Conservation (phyloP, 768 basidiomycete genomes). For the Tephrocybe sp. region DNA sequence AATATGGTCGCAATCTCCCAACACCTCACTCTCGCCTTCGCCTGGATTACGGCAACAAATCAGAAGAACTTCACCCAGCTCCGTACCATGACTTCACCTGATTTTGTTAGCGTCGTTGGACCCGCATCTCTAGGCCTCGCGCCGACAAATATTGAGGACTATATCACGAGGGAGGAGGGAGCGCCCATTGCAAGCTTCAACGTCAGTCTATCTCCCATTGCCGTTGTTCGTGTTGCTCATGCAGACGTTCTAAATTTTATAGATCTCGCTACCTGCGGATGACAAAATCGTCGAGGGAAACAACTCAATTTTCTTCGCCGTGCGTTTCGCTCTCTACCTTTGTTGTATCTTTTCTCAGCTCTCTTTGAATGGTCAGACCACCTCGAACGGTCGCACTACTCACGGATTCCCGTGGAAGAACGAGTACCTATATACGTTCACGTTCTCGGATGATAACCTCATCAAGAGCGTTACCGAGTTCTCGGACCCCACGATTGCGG, state of each 20-base stretch:
- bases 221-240: background rate
- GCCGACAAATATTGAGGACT: conserved; percentile 7
- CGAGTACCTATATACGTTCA: conserved; percentile 20
- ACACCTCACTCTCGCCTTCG: conserved; percentile 14
- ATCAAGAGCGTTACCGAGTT: conserved; percentile 17
- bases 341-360: background rate
- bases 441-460: conserved; percentile 10
- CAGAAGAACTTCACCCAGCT: conserved; percentile 9
- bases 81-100: conserved; percentile 8
- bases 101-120: conserved; percentile 10
- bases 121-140: conserved; percentile 8
- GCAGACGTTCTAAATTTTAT: background rate
- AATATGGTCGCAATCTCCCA: conserved; percentile 13
- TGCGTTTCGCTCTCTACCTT: background rate
- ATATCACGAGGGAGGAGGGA: background rate
- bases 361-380: conserved; percentile 6
- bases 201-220: background rate
- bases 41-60: conserved; percentile 14
- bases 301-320: conserved; percentile 12
- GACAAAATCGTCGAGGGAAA: conserved; percentile 11
- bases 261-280: conserved; percentile 11
- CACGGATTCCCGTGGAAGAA: conserved; percentile 16
- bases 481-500: conserved; percentile 13
- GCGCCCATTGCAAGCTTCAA: conserved; percentile 11
- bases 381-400: conserved; percentile 9